These are phyloP conservation scores for Dacryopinax spathularia DNA, from an alignment of 768 basidiomycete species.

Conservation along the genomic window DNA sequence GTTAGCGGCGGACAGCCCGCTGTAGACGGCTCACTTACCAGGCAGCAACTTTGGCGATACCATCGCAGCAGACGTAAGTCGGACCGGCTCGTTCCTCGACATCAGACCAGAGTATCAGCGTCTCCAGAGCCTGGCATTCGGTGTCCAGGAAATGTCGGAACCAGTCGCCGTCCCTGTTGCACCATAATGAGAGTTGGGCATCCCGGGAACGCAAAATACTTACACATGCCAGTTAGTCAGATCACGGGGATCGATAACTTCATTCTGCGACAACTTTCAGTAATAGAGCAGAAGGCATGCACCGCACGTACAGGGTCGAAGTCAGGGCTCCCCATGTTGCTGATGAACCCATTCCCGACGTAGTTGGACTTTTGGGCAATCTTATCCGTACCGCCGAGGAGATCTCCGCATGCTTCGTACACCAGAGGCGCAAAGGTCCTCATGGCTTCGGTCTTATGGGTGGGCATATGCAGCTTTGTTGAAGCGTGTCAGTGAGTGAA, in stretches of 20 bases:
- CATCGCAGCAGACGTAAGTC: background rate
- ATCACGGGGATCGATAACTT: background rate
- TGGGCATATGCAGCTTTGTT: background rate
- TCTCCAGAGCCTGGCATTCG: background rate
- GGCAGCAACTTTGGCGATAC: background rate
- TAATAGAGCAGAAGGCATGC: background rate
- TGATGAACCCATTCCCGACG: background rate
- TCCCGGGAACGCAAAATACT: background rate
- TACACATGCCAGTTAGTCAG: constrained; percentile 2
- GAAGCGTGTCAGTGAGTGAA: background rate
- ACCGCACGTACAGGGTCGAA: background rate
- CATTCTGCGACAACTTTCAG: background rate
- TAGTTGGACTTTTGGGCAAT: background rate
- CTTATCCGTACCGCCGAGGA: background rate
- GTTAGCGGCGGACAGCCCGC: background rate
- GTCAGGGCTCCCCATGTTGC: background rate
- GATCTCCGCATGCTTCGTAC: background rate
- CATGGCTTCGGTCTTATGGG: background rate
- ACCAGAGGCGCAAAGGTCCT: background rate
- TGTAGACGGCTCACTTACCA: background rate
- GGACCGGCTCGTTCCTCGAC: background rate
- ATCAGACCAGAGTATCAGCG: background rate
- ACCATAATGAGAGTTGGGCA: background rate
- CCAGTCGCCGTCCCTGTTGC: background rate
- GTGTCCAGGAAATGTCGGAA: background rate